Percentiles rank a stretch among this genome's conserved stretches.
Evolutionary conservation across 108 stramenopile species (phyloP).

Genomic region (Craspedostauros australis): DNA sequence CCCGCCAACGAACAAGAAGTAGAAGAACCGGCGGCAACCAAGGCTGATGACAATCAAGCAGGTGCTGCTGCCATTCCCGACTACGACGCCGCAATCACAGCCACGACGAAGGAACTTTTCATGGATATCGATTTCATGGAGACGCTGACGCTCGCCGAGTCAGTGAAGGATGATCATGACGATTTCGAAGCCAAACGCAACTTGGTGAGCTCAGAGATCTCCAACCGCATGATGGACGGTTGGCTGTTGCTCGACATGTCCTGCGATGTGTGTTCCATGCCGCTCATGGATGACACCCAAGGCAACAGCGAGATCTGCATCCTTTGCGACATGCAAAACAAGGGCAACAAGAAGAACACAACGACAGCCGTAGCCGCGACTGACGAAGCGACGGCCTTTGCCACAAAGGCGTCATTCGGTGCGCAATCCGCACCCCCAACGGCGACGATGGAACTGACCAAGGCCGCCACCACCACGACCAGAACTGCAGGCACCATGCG

Average conservation of each 20-base stretch:
- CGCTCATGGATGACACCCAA: slow-evolving; percentile 36
- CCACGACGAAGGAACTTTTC: background rate
- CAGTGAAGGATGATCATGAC: slow-evolving; percentile 4
- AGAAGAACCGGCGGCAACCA: background rate
- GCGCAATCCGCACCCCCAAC: background rate
- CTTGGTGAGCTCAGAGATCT: slow-evolving; percentile 48
- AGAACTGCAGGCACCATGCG: background rate
- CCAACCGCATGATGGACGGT: slow-evolving; percentile 41
- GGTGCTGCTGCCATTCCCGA: slow-evolving; percentile 2
- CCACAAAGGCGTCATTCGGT: background rate
- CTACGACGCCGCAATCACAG: slow-evolving; percentile 4
- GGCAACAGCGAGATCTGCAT: slow-evolving; percentile 39
- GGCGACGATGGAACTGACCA: too few relatives aligned
- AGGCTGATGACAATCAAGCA: background rate
- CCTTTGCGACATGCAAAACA: too few relatives aligned
- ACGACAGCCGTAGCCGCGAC: background rate
- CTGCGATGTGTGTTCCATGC: slow-evolving; percentile 48
- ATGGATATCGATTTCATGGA: background rate
- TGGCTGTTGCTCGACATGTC: slow-evolving; percentile 43
- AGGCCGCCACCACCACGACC: background rate
- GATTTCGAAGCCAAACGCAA: slow-evolving; percentile 38
- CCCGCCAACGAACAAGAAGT: background rate
- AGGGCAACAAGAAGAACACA: background rate
- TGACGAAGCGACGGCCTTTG: background rate
- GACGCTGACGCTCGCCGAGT: background rate